phyloP scores from a whole-genome alignment of 2,329 filamentous ascomycete genomes.

The Neofusicoccum ribis region DNA sequence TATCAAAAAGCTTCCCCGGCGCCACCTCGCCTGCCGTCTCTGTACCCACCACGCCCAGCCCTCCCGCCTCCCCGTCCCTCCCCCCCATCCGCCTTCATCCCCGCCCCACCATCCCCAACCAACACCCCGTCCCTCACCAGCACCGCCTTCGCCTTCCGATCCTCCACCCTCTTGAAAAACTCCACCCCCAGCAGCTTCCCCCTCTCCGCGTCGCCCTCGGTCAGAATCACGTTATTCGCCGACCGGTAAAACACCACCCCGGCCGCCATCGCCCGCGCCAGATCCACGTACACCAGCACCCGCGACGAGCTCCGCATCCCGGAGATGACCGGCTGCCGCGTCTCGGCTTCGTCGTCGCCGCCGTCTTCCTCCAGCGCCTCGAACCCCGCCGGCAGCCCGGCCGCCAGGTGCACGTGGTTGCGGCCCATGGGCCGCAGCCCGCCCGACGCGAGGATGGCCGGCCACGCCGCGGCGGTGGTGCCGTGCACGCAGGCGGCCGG shows the following conservation, averaged over 20 bases:
- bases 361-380: constrained; percentile 26
- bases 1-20: too few species aligned
- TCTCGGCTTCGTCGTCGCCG: too few species aligned
- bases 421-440: constrained; percentile 79
- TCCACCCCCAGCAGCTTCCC: constrained; percentile 61
- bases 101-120: constrained; percentile 52
- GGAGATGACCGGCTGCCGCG: constrained; percentile 67
- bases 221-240: constrained; percentile 51
- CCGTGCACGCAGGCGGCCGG: constrained; percentile 78
- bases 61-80: too few species aligned
- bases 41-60: too few species aligned
- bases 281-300: constrained; percentile 72
- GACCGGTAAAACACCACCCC: constrained; percentile 70
- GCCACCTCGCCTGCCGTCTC: too few species aligned
- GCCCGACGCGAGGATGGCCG: constrained; percentile 70
- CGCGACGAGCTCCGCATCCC: constrained; percentile 71
- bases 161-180: constrained; percentile 72
- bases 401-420: constrained; percentile 88
- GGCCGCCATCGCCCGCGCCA: constrained; percentile 63
- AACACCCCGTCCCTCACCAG: constrained; percentile 71
- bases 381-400: constrained; percentile 62
- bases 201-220: constrained; percentile 45
- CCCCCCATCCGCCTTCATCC: constrained; percentile 28
- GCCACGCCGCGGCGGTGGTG: constrained; percentile 82
- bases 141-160: constrained; percentile 59